These are phyloP conservation scores for Circinella minor DNA, from an alignment of 371 early-diverging fungal species.

Conservation along the genomic window DNA sequence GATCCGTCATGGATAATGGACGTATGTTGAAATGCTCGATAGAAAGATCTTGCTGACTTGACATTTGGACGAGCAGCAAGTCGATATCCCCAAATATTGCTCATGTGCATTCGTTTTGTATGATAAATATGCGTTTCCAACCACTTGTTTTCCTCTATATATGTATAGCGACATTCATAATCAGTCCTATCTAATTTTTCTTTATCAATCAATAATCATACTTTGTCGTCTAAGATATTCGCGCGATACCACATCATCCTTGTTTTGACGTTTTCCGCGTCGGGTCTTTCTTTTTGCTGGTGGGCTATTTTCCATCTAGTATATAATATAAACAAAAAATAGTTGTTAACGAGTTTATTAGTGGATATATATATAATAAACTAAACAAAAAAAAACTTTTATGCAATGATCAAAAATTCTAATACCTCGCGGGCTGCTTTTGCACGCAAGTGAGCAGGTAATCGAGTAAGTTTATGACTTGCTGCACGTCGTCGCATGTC, in stretches of 20 bases:
- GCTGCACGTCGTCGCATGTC: constrained; percentile 90
- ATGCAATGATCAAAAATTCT: no score
- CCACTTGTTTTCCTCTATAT: constrained; percentile 71
- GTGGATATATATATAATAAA: no score
- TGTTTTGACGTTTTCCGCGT: constrained; percentile 18
- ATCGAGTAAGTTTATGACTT: constrained; percentile 84
- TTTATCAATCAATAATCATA: constrained; percentile 8
- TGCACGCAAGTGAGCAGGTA: constrained; percentile 76
- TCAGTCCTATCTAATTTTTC: not conserved
- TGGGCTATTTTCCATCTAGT: constrained; percentile 21
- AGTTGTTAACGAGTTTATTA: no score
- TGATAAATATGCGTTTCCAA: constrained; percentile 99
- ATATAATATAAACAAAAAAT: no score
- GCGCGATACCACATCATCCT: constrained; percentile 14
- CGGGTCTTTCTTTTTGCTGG: constrained; percentile 12
- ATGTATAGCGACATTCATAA: not conserved
- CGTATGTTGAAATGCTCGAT: constrained; percentile 75
- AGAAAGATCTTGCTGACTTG: constrained; percentile 78
- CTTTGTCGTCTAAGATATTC: constrained; percentile 27
- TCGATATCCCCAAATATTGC: constrained; percentile 84
- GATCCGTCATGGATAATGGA: constrained; percentile 85
- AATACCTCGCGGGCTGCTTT: constrained; percentile 74
- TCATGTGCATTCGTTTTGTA: constrained; percentile 95
- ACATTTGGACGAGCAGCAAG: constrained; percentile 86
- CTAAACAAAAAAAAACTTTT: no score